These are phyloP conservation scores for Anastatica hierochuntica DNA, from an alignment of 345 rosid genomes.

Conservation along the genomic window DNA sequence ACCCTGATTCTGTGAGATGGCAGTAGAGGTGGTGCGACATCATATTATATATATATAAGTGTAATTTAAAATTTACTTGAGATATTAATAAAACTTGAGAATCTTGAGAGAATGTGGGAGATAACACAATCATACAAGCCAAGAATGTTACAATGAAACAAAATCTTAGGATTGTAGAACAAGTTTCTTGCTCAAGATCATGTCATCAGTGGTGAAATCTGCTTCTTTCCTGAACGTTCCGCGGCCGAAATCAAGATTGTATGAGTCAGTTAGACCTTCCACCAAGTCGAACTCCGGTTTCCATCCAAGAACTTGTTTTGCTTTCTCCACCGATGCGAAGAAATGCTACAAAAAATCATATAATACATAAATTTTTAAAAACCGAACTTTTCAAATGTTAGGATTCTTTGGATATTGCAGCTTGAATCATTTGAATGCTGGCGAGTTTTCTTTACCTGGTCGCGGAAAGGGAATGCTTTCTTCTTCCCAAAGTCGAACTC, in stretches of 20 bases:
- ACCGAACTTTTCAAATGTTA: background rate
- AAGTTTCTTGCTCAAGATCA: conserved; percentile 70
- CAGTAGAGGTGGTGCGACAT: too few species aligned
- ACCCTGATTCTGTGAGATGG: too few species aligned
- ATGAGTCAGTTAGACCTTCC: conserved; percentile 91
- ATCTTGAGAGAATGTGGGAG: background rate
- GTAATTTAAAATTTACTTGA: background rate
- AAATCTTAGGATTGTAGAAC: conserved; percentile 57
- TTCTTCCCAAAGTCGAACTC: conserved; percentile 92
- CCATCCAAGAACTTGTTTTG: conserved; percentile 70
- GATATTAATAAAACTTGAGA: background rate
- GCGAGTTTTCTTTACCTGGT: conserved; percentile 61
- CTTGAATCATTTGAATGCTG: conserved; percentile 1
- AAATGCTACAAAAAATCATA: conserved; percentile 59
- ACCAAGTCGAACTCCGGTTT: conserved; percentile 72
- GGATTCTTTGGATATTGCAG: background rate
- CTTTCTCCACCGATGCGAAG: conserved; percentile 89
- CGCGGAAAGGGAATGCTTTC: conserved; percentile 97
- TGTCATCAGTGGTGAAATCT: conserved; percentile 83
- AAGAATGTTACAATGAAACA: too few species aligned
- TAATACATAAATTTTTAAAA: background rate
- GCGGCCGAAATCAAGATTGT: conserved; percentile 81
- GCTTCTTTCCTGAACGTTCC: conserved; percentile 88
- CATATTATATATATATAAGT: too few species aligned
- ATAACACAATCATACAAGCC: conserved; percentile 7